Evolutionary conservation across 2,329 filamentous ascomycete species (phyloP).

Genomic region (Cryphonectria radicalis): DNA sequence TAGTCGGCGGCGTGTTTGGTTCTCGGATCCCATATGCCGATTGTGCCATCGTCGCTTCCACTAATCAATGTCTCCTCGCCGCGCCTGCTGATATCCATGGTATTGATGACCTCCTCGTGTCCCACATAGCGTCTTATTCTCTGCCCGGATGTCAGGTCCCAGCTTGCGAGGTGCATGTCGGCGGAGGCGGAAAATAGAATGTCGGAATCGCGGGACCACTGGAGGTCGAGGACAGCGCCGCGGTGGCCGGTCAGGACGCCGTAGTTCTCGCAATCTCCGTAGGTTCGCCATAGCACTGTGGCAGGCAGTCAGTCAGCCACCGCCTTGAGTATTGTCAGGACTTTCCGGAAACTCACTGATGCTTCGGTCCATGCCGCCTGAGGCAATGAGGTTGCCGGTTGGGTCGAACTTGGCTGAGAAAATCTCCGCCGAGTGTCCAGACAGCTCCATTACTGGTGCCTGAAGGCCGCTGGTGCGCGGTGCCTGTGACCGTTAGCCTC

Average conservation of each 20-base stretch:
- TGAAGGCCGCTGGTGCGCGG: conserved; percentile 81
- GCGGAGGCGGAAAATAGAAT: conserved; percentile 91
- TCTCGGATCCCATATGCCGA: conserved; percentile 95
- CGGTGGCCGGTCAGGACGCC: conserved; percentile 87
- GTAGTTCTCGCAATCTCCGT: conserved; percentile 93
- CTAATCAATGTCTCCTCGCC: conserved; percentile 91
- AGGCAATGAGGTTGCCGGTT: conserved; percentile 85
- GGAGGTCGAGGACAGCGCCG: conserved; percentile 86
- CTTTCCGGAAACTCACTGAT: conserved; percentile 65
- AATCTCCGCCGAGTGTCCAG: conserved; percentile 81
- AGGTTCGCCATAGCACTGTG: conserved; percentile 88
- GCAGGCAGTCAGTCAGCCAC: not conserved
- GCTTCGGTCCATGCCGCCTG: conserved; percentile 91
- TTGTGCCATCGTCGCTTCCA: conserved; percentile 89
- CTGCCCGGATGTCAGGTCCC: conserved; percentile 91
- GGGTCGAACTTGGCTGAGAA: conserved; percentile 91
- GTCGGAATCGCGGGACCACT: conserved; percentile 95
- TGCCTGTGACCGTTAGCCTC: conserved; percentile 54
- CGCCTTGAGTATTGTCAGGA: not conserved
- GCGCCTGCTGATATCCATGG: conserved; percentile 83
- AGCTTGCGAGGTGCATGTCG: conserved; percentile 90
- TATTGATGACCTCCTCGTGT: conserved; percentile 95
- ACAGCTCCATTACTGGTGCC: conserved; percentile 92
- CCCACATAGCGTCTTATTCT: conserved; percentile 90
- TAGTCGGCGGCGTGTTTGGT: conserved; percentile 87